phyloP scores from a whole-genome alignment of 495 filamentous ascomycete genomes.

The Penicillium pancosmium region DNA sequence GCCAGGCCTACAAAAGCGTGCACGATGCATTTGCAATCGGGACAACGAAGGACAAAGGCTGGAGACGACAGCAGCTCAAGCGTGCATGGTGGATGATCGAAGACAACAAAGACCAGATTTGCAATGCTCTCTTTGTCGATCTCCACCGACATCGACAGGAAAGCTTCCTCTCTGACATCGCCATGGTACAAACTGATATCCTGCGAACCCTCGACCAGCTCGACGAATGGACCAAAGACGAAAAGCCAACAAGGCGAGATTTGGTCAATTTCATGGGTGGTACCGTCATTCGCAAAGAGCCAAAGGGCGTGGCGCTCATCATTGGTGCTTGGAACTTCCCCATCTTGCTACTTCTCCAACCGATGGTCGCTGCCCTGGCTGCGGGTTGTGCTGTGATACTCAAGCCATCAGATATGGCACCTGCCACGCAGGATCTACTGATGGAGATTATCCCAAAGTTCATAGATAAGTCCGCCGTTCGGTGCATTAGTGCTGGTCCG shows the following conservation, averaged over 20 bases:
- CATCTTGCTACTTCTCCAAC: slow-evolving; percentile 68
- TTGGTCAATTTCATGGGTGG: slow-evolving; percentile 59
- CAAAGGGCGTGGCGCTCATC: slow-evolving; percentile 75
- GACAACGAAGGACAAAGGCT: slow-evolving; percentile 40
- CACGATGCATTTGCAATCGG: slow-evolving; percentile 34
- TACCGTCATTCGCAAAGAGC: slow-evolving; percentile 79
- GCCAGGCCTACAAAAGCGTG: slow-evolving; percentile 30
- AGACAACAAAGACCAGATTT: slow-evolving; percentile 67
- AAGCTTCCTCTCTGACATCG: slow-evolving; percentile 62
- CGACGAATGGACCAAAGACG: slow-evolving; percentile 73
- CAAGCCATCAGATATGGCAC: slow-evolving; percentile 80
- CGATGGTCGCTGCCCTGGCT: slow-evolving; percentile 81
- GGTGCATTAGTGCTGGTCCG: slow-evolving; percentile 73
- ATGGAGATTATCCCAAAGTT: slow-evolving; percentile 69
- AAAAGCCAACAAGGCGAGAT: slow-evolving; percentile 61
- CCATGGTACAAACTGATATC: slow-evolving; percentile 70
- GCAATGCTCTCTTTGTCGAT: slow-evolving; percentile 69
- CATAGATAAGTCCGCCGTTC: slow-evolving; percentile 68
- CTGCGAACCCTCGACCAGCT: slow-evolving; percentile 71
- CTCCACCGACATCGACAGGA: slow-evolving; percentile 72
- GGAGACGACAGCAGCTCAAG: slow-evolving; percentile 52
- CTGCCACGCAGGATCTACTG: slow-evolving; percentile 68
- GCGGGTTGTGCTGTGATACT: slow-evolving; percentile 81
- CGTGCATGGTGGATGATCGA: slow-evolving; percentile 57
- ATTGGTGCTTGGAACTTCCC: slow-evolving; percentile 93